Conservation (phyloP, 768 basidiomycete species). For the Kwoniella shandongensis region DNA sequence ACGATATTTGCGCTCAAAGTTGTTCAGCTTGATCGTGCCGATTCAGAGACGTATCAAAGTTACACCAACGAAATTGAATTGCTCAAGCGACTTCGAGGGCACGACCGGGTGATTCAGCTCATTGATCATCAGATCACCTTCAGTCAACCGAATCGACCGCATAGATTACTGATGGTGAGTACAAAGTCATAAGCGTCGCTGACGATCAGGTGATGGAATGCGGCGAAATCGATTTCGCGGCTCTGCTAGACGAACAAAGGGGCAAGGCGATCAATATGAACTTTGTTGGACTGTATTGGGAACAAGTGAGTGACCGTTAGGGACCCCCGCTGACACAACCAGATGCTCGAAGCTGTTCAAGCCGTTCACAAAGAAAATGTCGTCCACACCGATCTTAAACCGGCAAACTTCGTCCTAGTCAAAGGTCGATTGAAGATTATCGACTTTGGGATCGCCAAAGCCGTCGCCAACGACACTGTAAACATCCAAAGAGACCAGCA, state of each 20-base stretch:
- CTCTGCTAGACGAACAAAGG: slow-evolving; percentile 76
- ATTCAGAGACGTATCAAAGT: slow-evolving; percentile 80
- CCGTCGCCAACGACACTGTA: slow-evolving; percentile 96
- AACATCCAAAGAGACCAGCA: slow-evolving; percentile 96
- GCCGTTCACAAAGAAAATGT: slow-evolving; percentile 98
- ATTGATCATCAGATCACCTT: slow-evolving; percentile 88
- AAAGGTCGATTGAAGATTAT: slow-evolving; percentile 94
- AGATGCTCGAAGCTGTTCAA: slow-evolving; percentile 99
- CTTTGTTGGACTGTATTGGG: slow-evolving; percentile 94
- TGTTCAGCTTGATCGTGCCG: slow-evolving; percentile 83
- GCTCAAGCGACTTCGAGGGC: slow-evolving; percentile 89
- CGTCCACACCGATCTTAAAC: slow-evolving; percentile 96
- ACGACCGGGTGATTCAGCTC: slow-evolving; percentile 84
- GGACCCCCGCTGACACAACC: too few species aligned
- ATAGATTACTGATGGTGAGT: slow-evolving; percentile 63
- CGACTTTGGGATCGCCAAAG: slow-evolving; percentile 99
- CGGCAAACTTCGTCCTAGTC: slow-evolving; percentile 96
- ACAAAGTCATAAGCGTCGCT: not conserved
- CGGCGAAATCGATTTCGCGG: slow-evolving; percentile 88
- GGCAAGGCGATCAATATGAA: slow-evolving; percentile 85
- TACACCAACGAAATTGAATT: slow-evolving; percentile 97
- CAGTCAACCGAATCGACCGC: slow-evolving; percentile 61
- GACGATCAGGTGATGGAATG: slow-evolving; percentile 80
- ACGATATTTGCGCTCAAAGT: slow-evolving; percentile 89
- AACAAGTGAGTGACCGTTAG: slow-evolving; percentile 66